phyloP scores from a whole-genome alignment of 2,329 filamentous ascomycete genomes.

The Venturia carpophila region DNA sequence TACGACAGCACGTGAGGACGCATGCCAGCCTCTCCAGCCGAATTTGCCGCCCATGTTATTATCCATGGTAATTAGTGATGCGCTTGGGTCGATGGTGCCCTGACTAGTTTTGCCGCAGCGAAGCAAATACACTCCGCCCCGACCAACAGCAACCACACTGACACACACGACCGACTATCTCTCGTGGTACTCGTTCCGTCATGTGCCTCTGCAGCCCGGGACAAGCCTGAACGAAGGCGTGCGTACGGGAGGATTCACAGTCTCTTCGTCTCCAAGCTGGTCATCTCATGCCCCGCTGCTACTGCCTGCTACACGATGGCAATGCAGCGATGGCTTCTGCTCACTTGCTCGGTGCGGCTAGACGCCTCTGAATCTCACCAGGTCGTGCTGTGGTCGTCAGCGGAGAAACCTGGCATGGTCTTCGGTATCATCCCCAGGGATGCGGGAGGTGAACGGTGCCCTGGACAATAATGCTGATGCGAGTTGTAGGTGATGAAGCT shows the following conservation, averaged over 20 bases:
- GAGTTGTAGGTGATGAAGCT: too few species aligned
- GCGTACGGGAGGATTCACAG: too few species aligned
- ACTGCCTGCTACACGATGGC: neutral
- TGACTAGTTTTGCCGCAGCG: neutral
- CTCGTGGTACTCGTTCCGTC: too few species aligned
- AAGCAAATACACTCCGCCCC: neutral
- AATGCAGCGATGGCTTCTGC: neutral
- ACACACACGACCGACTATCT: neutral
- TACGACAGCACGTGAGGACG: neutral
- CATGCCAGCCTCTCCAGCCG: neutral
- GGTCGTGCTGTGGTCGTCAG: too few species aligned
- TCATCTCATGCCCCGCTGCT: neutral
- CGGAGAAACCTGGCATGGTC: too few species aligned
- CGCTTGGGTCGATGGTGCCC: neutral
- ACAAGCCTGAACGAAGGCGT: too few species aligned
- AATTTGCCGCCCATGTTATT: neutral
- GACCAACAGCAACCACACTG: neutral
- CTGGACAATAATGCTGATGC: too few species aligned
- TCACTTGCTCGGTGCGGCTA: neutral
- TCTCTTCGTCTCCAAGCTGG: neutral
- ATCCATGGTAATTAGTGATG: constrained; percentile 4
- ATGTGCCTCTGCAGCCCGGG: too few species aligned
- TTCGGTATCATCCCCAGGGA: neutral
- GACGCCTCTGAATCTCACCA: too few species aligned
- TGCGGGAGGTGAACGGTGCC: neutral